Base-by-base conservation (phyloP, 1,284 basidiomycete species). In the Butyriboletus appendiculatus region DNA sequence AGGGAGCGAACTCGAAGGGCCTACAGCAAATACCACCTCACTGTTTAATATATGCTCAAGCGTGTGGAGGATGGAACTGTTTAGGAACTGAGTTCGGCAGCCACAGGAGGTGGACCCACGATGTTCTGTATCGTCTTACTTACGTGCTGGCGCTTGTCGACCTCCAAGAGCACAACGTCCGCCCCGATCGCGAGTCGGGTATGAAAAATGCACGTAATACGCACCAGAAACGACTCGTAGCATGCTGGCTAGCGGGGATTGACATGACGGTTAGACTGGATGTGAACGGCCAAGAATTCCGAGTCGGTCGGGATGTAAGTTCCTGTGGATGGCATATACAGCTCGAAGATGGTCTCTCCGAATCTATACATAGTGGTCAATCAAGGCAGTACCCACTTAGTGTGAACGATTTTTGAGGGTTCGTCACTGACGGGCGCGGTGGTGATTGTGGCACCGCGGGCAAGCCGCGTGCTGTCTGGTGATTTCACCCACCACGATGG, bases 401-500 rank as follows among this genome's bases (percentile, higher is more conserved):
- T 37, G 30, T 15, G 26, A 48, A 28, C 16, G 16, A 12, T 16
- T 43, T 12, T 44, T 3, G 22, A 24, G 18, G 10, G 15, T 30
- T 47, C 46, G 46, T 16, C 30, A 1, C 42, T 22, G 53, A 28
- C 52, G 16, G 37, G 39, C 58, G 45, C 33, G 38, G 39, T 38
- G 34, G 35, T 39, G 45, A 38, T 20, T 6, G 28, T 42, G 41
- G 41, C 46, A 39, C 48, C 40, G 43, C 48, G 50, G 49, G 14
- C 37, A 20, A 22, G 35, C 35, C 59, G 59, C 51, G 59, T 47
- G 1, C 33, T 16, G 24, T 16, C 43, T 10, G 26, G 39, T 18
- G 53, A 20, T 12, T 16, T 40, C 22, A 15, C 30, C n/a, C 42
- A 53, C 37, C 53, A 58, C 48, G 30, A 65, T 65, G 64, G 57